A percentile compares a stretch with the other conserved stretches of the same genome.
Conservation (phyloP, 2,329 filamentous ascomycete genomes). For the Aplosporella prunicola region DNA sequence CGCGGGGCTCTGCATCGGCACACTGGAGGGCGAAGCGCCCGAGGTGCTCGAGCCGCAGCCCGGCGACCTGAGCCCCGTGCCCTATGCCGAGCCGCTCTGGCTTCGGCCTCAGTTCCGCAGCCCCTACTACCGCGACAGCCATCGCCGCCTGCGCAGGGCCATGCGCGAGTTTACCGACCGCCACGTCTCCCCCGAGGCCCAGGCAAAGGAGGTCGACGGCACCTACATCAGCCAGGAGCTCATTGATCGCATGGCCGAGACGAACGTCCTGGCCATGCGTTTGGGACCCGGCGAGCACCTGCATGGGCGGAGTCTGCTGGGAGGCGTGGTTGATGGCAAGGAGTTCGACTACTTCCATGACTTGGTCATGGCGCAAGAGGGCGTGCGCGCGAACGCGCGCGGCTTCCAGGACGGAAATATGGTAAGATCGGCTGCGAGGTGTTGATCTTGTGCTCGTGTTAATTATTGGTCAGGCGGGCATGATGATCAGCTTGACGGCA, state of each 20-base stretch:
- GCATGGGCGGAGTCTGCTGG: slow-evolving; percentile 58
- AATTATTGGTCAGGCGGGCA: slow-evolving; percentile 49
- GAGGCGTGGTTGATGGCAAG: slow-evolving; percentile 57
- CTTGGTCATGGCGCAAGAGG: slow-evolving; percentile 64
- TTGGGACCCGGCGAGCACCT: slow-evolving; percentile 76
- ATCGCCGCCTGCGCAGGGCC: slow-evolving; percentile 58
- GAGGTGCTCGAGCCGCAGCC: slow-evolving; percentile 60
- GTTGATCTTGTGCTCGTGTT: background rate
- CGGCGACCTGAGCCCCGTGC: slow-evolving; percentile 66
- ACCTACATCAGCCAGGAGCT: slow-evolving; percentile 59
- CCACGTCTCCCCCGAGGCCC: slow-evolving; percentile 63
- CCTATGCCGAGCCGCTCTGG: slow-evolving; percentile 82
- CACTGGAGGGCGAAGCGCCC: slow-evolving; percentile 62
- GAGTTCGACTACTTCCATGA: slow-evolving; percentile 87
- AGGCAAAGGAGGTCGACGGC: slow-evolving; percentile 65
- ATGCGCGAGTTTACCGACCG: slow-evolving; percentile 64
- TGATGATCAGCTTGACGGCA: slow-evolving; percentile 73
- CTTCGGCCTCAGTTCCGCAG: slow-evolving; percentile 65
- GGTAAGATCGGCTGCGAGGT: too few species aligned
- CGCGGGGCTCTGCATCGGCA: slow-evolving; percentile 63
- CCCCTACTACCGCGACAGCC: slow-evolving; percentile 72
- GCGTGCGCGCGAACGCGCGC: slow-evolving; percentile 58
- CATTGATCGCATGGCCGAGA: slow-evolving; percentile 68
- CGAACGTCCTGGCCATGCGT: slow-evolving; percentile 70
- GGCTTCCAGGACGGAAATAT: slow-evolving; percentile 86